Evolutionary conservation across 2,329 filamentous ascomycete species (phyloP).

Genomic region (Aureobasidium lini): DNA sequence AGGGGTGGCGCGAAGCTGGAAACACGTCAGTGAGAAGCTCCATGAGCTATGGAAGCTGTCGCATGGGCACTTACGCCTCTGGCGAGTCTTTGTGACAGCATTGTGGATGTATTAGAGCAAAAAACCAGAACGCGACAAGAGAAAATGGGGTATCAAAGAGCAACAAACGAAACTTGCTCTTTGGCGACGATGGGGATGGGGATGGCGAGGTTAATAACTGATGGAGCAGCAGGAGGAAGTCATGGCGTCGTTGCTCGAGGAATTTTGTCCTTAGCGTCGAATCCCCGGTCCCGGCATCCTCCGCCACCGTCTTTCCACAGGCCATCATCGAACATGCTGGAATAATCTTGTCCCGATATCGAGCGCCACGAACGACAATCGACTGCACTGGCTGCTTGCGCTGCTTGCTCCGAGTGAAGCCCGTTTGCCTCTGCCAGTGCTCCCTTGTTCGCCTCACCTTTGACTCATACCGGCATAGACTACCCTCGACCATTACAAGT

Average conservation of each 20-base stretch:
- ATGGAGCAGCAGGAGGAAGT: conserved; percentile 9
- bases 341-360: not conserved
- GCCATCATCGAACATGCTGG: conserved; percentile 11
- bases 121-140: conserved; percentile 13
- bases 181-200: not conserved
- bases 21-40: conserved; percentile 17
- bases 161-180: conserved; percentile 8
- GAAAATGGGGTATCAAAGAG: conserved; percentile 7
- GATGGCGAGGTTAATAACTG: conserved; percentile 12
- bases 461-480: not conserved
- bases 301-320: not conserved
- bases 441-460: not conserved
- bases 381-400: not conserved
- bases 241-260: conserved; percentile 12
- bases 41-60: not conserved
- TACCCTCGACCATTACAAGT: not conserved
- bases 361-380: not conserved
- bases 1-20: conserved; percentile 25
- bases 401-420: not conserved
- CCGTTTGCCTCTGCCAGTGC: conserved; percentile 7
- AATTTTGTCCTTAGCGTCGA: conserved; percentile 11
- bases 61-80: conserved; percentile 26
- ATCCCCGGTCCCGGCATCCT: conserved; percentile 1
- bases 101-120: conserved; percentile 17
- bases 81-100: conserved; percentile 29